phyloP scores from a whole-genome alignment of 441 rosid species.

The Syzygium syzygioides region DNA sequence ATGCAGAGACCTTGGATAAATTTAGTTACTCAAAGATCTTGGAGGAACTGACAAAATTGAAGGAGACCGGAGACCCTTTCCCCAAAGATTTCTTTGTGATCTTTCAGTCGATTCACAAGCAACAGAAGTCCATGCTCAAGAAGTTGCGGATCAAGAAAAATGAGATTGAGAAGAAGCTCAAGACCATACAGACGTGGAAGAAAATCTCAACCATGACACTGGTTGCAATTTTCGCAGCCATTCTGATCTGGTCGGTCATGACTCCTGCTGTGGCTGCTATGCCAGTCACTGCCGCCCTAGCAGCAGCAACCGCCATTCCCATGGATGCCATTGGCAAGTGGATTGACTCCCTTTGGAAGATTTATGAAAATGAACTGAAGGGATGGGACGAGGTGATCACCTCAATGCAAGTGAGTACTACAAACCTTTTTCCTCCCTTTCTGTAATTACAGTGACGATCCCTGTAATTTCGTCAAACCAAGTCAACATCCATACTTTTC shows the following conservation, averaged over 20 bases:
- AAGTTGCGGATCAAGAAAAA: conserved; percentile 54
- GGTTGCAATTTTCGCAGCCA: not conserved
- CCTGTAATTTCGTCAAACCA: not conserved
- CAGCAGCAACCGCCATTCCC: not conserved
- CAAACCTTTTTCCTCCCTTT: not conserved
- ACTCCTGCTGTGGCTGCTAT: not conserved
- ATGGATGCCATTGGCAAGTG: not conserved
- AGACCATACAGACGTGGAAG: conserved; percentile 57
- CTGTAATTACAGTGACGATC: not conserved
- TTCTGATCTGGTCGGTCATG: no score
- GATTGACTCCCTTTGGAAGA: not conserved
- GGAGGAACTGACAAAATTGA: conserved; percentile 75
- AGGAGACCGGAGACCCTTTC: conserved; percentile 71
- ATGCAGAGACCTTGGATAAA: not conserved
- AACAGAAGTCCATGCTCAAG: conserved; percentile 59
- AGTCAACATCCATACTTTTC: not conserved
- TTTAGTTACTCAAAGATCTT: conserved; percentile 40
- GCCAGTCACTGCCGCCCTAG: not conserved
- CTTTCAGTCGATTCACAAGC: conserved; percentile 65
- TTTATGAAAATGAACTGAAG: not conserved
- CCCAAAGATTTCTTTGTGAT: conserved; percentile 55
- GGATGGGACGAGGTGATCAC: not conserved
- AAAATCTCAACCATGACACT: conserved; percentile 50
- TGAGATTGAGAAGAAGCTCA: conserved; percentile 81
- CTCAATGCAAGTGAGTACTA: not conserved